Base-by-base conservation (phyloP, 2,329 filamentous ascomycete species). In the Arthrocladium fulminans region DNA sequence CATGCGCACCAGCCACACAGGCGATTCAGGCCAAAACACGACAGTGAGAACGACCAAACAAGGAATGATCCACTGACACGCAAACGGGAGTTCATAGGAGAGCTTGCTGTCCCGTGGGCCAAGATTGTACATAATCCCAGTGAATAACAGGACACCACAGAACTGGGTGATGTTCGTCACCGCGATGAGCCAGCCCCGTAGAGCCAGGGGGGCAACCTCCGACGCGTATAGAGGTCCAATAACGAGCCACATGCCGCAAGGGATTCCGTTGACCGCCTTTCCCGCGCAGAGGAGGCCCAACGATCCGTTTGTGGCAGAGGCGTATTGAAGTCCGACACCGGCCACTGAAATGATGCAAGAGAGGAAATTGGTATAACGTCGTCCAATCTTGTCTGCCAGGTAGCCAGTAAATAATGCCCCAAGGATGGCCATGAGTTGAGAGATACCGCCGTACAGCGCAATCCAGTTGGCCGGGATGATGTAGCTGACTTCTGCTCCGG, bases 1-100 rank as follows among this genome's bases (percentile, higher is more conserved):
- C 49, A 64, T 68, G 8, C 70, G 62, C 22, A 73, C 67, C 13
- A 73, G 61, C 70, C 70, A 73, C 69, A 68, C 72, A 3, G 74
- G 74, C 0, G 67, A 69, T 60, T 76, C 66, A 17, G 72, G 72
- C 13, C 15, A 8, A 9, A 41, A 41, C 23, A 48, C 27, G 10
- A 41, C 0, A 49, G 45, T 1, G 53, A 56, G 7, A 53, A 53
- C 2, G 59, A 59, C 12, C 8, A 22, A 32, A 3, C n/a, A 5
- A 5, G 45, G 45, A 3, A 30, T n/a, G 10, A 34, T 12, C 45
- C 45, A 48, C 20, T 48, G 45, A 13, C 60, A 41, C 2, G 60
- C 61, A 22, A 66, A 62, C 9, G 61, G 61, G 25, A 68, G 64
- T n/a, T 59, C 51, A 51, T 65, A 67, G 7, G 58, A 64, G 65